Evolutionary conservation across 108 stramenopile genomes (phyloP), one percentile per base, ranked within the genome.

Genomic region (Chaetoceros muelleri): DNA sequence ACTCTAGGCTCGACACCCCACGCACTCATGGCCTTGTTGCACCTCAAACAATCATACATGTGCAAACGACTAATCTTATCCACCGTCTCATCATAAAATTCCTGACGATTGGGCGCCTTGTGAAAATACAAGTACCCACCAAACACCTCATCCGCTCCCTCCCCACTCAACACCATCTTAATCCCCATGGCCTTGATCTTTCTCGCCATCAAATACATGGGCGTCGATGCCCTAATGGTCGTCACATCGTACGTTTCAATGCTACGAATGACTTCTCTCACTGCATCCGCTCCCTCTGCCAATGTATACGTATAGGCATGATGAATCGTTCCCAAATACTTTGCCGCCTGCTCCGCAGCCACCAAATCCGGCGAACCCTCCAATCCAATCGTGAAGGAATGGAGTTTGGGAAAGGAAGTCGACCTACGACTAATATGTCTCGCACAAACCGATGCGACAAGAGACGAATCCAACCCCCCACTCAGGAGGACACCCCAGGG

Each of bases 151-250:
- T 99, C 98, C 25, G 96, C 96, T 44, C 98, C 98, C 71, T 99
- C 98, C 17, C 98, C 98, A 48, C 80, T 81, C 46, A 99, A 71
- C n/a, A 99, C 98, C 96, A 99, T 97, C 70, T 99, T 99, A 55
- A 99, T 95, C n/a, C 96, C 96, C 95, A 96, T 96, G 55, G 96
- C 96, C 78, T 97, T 97, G 77, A 98, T 98, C 79, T 99, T 99
- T 25, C 96, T 73, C 1, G 82, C 56, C 96, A 99, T 97, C 56
- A 99, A 78, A 67, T 95, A 96, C 96, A 97, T 99, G 25, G 98
- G 98, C 26, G 95, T 97, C 29, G 89, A 82, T 29, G 98, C 95
- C 23, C 98, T 91, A 61, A 99, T 91, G 19, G 96, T 97, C 55
- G 96, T 97, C 2, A 96, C 60, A 73, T 99, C 98, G 69, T 97